These are phyloP conservation scores for Microthlaspi erraticum DNA, from an alignment of 345 rosid species.

Conservation along the genomic window DNA sequence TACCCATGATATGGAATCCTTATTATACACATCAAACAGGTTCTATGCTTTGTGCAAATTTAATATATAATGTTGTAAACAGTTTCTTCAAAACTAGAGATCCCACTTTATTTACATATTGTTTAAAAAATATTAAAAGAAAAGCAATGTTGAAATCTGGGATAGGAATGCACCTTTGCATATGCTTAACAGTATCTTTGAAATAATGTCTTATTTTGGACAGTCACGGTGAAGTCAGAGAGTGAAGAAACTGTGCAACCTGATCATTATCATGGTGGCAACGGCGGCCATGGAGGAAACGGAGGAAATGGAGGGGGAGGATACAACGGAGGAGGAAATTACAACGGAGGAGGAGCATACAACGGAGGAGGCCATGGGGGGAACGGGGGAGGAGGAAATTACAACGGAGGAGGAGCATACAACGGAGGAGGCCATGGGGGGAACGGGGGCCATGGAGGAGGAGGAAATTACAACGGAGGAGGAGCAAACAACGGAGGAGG, in stretches of 20 bases:
- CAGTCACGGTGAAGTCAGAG: slow-evolving; percentile 13
- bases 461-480: neutral
- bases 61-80: neutral
- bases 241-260: slow-evolving; percentile 22
- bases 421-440: neutral
- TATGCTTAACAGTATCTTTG: neutral
- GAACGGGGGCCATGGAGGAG: neutral
- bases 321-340: slow-evolving; percentile 5
- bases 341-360: neutral
- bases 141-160: neutral
- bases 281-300: slow-evolving; percentile 7
- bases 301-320: neutral
- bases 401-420: slow-evolving; percentile 5
- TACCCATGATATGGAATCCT: no score
- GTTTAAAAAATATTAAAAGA: no score
- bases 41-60: neutral
- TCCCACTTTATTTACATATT: no score
- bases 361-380: neutral
- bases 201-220: slow-evolving; percentile 2
- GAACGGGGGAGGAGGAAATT: neutral
- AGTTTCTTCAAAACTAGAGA: no score
- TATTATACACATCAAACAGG: neutral
- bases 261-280: neutral
- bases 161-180: neutral
- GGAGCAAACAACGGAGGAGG: slow-evolving; percentile 6